Base-by-base conservation (phyloP, 2,329 filamentous ascomycete genomes). In the Pseudocercospora vitis region DNA sequence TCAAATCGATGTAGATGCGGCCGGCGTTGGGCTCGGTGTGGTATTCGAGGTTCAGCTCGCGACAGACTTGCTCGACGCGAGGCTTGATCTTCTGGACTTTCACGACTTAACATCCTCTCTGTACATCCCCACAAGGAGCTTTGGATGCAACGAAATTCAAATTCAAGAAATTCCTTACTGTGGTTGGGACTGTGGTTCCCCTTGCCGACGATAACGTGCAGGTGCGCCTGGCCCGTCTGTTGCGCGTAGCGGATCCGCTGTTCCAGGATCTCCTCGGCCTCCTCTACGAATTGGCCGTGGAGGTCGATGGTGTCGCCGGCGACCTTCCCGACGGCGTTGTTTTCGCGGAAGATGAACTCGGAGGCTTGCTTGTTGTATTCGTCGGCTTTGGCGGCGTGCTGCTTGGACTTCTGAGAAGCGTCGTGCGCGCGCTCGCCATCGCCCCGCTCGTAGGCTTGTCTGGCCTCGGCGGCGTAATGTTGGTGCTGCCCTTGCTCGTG, bases 21-120 rank as follows among this genome's bases (percentile, higher is more conserved):
- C 94, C 94, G 7, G 87, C 87, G 64, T 99, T 97, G 45, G 88
- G 86, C 76, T 97, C 94, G 1, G 90, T 95, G 52, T 81, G 74
- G 72, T 88, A 96, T 65, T 91, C 81, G 50, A 99, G 77, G 0
- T 91, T 89, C 39, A 95, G 74, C 70, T 96, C 87, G 45, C 78
- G 81, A 72, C 92, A 91, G 45, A 97, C 78, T 69, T 88, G 81
- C 75, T 97, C 91, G 37, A 97, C 90, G 57, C 88, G 81, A n/a
- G 94, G 94, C 75, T 95, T 96, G 72, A 99, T 85, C 78, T 94
- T 96, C 73, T 96, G 90, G 19, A 97, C n/a, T n/a, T n/a, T n/a
- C n/a, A n/a, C 11, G 26, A 29, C 11, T 6, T 6, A 29, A 29
- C 11, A 29, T 29, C 26, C 6, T 6, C 26, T 7, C 26, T 29